Evolutionary conservation across 2,329 filamentous ascomycete species (phyloP).

Genomic region (Reticulascus tulasneorum): DNA sequence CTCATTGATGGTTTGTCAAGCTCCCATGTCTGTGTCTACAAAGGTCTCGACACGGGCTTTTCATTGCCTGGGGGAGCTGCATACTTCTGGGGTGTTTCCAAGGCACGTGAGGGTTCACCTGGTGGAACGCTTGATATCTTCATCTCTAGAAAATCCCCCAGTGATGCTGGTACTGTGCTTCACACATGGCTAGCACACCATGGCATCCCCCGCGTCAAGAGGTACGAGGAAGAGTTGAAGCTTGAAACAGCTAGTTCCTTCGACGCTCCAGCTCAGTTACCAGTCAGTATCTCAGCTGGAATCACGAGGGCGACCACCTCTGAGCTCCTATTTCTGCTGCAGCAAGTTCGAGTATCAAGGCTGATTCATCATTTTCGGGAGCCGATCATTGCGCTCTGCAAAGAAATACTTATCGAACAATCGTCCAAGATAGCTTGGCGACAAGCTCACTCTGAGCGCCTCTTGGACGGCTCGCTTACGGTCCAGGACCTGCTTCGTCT

Average conservation of each 20-base stretch:
- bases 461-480: slow-evolving; percentile 20
- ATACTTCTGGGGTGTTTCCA: slow-evolving; percentile 31
- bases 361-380: no score
- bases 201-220: slow-evolving; percentile 24
- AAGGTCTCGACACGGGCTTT: slow-evolving; percentile 32
- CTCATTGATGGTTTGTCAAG: slow-evolving; percentile 23
- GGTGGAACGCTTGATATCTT: slow-evolving; percentile 25
- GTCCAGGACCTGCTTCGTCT: slow-evolving; percentile 21
- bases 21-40: slow-evolving; percentile 22
- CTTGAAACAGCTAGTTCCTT: slow-evolving; percentile 18
- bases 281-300: slow-evolving; percentile 21
- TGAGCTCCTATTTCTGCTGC: slow-evolving; percentile 24
- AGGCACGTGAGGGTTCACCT: slow-evolving; percentile 11
- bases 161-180: slow-evolving; percentile 19
- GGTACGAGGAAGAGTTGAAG: slow-evolving; percentile 26
- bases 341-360: no score
- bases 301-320: slow-evolving; percentile 24
- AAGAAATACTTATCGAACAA: slow-evolving; percentile 21
- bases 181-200: slow-evolving; percentile 35
- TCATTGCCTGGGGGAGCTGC: slow-evolving; percentile 22
- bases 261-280: slow-evolving; percentile 4
- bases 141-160: slow-evolving; percentile 28
- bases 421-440: slow-evolving; percentile 20
- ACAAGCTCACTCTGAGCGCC: slow-evolving; percentile 22
- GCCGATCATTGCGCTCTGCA: no score